A percentile compares a stretch with the other conserved stretches of the same genome.
These are phyloP conservation scores for Hypoxylon subgilvum DNA, from an alignment of 495 filamentous ascomycete species.

Conservation along the genomic window DNA sequence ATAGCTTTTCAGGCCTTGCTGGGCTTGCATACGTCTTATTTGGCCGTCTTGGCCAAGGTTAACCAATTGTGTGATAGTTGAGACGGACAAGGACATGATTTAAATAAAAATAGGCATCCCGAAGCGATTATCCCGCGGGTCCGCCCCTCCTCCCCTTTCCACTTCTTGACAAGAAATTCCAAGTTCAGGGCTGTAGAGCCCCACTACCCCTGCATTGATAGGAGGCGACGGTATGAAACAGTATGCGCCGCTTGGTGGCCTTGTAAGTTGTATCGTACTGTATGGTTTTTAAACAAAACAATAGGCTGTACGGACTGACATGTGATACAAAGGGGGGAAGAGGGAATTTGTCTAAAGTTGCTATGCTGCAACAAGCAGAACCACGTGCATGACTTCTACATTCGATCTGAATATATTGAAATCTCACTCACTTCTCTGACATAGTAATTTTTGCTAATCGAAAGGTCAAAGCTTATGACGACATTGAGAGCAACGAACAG, in stretches of 20 bases:
- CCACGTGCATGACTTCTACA: too few species aligned
- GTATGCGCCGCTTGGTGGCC: background rate
- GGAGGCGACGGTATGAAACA: background rate
- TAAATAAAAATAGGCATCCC: slow-evolving; percentile 8
- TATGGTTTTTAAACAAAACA: slow-evolving; percentile 21
- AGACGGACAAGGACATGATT: too few species aligned
- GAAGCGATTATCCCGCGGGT: slow-evolving; percentile 10
- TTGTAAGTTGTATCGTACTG: slow-evolving; percentile 17
- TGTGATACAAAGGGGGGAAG: slow-evolving; percentile 27
- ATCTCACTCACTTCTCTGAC: background rate
- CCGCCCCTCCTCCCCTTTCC: slow-evolving; percentile 6
- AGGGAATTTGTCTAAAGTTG: slow-evolving; percentile 1
- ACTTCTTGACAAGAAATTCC: slow-evolving; percentile 6
- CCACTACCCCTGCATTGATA: slow-evolving; percentile 34
- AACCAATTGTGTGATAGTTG: slow-evolving; percentile 8
- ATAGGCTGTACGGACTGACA: slow-evolving; percentile 7
- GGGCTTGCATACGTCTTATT: slow-evolving; percentile 12
- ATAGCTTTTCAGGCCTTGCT: slow-evolving; percentile 18
- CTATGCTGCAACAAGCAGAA: too few species aligned
- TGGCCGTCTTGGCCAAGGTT: slow-evolving; percentile 2
- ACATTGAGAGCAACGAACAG: slow-evolving; percentile 32
- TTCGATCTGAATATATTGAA: too few species aligned
- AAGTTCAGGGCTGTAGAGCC: slow-evolving; percentile 11
- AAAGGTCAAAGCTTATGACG: slow-evolving; percentile 7
- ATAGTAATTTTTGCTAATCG: background rate